Percentiles rank a stretch among this genome's conserved stretches.
phyloP scores from a whole-genome alignment of 495 filamentous ascomycete species.

The Hapsidospora chrysogenum region DNA sequence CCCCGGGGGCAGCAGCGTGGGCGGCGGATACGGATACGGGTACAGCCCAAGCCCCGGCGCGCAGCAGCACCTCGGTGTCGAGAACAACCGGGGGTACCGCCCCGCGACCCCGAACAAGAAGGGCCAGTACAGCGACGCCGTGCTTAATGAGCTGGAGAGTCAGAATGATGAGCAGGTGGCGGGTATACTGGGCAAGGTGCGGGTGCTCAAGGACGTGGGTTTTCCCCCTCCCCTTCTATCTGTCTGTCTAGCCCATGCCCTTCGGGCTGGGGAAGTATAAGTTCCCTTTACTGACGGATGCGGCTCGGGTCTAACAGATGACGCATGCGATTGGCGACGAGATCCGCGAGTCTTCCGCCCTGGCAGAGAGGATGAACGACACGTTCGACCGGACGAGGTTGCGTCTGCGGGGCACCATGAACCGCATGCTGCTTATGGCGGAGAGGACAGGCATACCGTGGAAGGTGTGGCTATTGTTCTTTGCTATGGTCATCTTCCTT shows the following conservation, averaged over 20 bases:
- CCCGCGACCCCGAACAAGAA: conserved; percentile 73
- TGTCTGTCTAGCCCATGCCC: neutral
- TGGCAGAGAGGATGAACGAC: conserved; percentile 82
- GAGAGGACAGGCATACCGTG: conserved; percentile 84
- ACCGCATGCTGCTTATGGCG: conserved; percentile 90
- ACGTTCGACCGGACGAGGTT: conserved; percentile 72
- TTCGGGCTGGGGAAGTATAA: neutral
- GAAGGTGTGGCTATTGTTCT: conserved; percentile 84
- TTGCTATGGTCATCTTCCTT: conserved; percentile 56
- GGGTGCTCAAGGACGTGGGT: conserved; percentile 79
- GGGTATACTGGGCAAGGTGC: conserved; percentile 80
- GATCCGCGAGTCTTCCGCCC: conserved; percentile 68
- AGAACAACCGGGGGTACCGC: conserved; percentile 17
- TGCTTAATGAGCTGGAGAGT: conserved; percentile 83
- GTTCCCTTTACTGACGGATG: neutral
- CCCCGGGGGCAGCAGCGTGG: conserved; percentile 28
- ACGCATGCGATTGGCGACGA: conserved; percentile 87
- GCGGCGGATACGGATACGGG: conserved; percentile 42
- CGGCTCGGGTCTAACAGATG: conserved; percentile 35
- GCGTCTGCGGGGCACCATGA: conserved; percentile 81
- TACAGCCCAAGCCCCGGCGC: conserved; percentile 3
- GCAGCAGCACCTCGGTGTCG: conserved; percentile 15
- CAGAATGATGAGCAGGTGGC: conserved; percentile 89
- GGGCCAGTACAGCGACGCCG: conserved; percentile 87
- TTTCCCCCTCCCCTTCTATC: conserved; percentile 1